A percentile compares a stretch with the other conserved stretches of the same genome.
These are phyloP conservation scores for Actinidia polygama DNA, from an alignment of 179 eudicot species.

Conservation along the genomic window DNA sequence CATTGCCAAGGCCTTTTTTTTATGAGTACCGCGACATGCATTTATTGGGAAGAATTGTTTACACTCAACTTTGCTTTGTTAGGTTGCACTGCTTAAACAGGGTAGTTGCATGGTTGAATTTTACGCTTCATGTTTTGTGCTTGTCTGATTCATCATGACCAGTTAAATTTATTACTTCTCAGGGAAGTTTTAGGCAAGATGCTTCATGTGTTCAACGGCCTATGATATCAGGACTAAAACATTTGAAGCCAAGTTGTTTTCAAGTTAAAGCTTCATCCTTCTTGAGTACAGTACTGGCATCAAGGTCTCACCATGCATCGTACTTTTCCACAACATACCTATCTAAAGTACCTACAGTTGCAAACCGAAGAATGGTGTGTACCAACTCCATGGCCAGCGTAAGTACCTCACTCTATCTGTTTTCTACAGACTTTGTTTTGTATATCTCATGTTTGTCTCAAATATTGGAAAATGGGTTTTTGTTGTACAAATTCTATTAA, in stretches of 20 bases:
- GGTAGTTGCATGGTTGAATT: neutral
- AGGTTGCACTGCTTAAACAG: neutral
- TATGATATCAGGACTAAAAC: neutral
- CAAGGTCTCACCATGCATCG: constrained; percentile 17
- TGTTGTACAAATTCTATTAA: neutral
- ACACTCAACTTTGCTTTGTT: neutral
- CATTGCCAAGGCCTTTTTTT: neutral
- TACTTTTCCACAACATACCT: constrained; percentile 5
- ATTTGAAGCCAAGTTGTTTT: constrained; percentile 11
- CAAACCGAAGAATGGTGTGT: constrained; percentile 30
- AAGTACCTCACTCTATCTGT: constrained; percentile 12
- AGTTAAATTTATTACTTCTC: constrained; percentile 5
- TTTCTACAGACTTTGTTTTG: neutral
- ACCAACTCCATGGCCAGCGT: constrained; percentile 30
- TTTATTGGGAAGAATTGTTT: neutral
- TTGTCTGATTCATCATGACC: neutral
- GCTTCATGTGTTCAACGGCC: constrained; percentile 24
- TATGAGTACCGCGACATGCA: neutral
- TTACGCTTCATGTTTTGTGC: neutral
- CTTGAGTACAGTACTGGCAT: constrained; percentile 9
- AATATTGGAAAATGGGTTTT: neutral
- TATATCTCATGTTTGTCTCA: neutral
- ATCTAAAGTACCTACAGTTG: constrained; percentile 25
- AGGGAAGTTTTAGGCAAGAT: constrained; percentile 17
- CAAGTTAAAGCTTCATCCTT: constrained; percentile 14